Base-by-base conservation (phyloP, 1,139 yeast species). In the Hemisphaericaspora subhashii region DNA sequence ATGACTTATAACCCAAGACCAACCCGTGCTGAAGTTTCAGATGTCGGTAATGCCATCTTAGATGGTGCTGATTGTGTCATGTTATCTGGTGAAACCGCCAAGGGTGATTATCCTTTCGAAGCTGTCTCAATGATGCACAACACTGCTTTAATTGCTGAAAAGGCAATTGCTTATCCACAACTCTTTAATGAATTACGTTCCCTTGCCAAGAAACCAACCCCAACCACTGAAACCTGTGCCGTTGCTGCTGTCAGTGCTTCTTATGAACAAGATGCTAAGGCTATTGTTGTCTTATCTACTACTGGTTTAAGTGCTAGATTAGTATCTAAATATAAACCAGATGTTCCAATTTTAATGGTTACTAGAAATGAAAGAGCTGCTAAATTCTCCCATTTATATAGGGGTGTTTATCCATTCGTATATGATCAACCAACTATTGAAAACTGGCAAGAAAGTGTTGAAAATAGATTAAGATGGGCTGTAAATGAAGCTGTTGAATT, bases 1-100 rank as follows among this genome's bases (percentile, higher is more conserved):
- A 92, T 92, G 99, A 92, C 98, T 46, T 88, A 85, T 74, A 94
- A 92, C 84, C 99, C 99, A 66, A 86, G 98, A 74, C 98, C 99
- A 71, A 92, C 99, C 65, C 87, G 99, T 77, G 99, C 99, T 55
- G 99, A 92, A 77, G 98, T 92, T 50, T 85, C 96, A 41, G 99
- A 92, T 70, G 98, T 94, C 51, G 98, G 98, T 74, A 92, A 92
- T 71, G 98, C 98, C 56, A 86, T 94, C 57, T 81, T 92, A 66
- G 99, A 92, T 64, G 99, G 99, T 74, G 97, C 98, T 60, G 99
- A 92, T 77, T 92, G 98, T 85, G 96, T 90, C 64, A 92, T 92
- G 98, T 81, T 92, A 68, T 86, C 96, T 41, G 98, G 98, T 66
- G 99, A 92, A 77, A 92, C 99, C 56, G 98, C 99, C 62, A 92